Conservation (phyloP, 106 monocot species). For the Dendrobium huoshanense region DNA sequence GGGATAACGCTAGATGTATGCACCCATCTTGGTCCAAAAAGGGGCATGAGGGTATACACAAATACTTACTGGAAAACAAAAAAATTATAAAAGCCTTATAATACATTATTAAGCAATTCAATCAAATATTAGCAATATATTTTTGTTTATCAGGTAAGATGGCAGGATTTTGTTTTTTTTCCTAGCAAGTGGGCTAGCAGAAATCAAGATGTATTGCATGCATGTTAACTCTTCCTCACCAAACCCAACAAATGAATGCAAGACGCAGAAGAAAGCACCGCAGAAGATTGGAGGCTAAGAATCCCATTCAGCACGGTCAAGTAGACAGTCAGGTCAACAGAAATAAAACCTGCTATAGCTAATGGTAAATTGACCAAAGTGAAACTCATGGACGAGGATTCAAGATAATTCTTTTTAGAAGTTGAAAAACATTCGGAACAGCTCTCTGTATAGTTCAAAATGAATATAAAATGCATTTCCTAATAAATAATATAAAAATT, state of each 20-base stretch:
- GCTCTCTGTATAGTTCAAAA: background rate
- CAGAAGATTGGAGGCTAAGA: background rate
- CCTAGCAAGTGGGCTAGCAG: background rate
- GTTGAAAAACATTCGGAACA: background rate
- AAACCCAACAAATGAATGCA: background rate
- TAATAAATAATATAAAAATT: background rate
- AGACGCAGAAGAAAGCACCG: background rate
- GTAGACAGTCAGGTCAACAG: background rate
- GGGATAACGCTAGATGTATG: no score
- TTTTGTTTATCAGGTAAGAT: no score
- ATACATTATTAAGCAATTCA: no score
- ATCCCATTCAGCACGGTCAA: background rate
- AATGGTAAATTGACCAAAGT: background rate
- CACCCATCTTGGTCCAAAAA: no score
- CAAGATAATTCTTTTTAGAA: background rate
- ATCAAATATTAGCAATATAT: background rate
- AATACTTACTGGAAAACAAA: no score
- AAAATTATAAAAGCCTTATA: no score
- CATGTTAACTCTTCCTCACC: background rate
- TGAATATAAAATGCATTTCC: background rate
- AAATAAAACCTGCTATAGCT: background rate
- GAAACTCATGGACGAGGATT: background rate
- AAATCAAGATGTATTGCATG: background rate
- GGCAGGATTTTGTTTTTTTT: no score
- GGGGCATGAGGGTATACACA: no score